Evolutionary conservation across 2,329 filamentous ascomycete species (phyloP).

Genomic region (Hypomyces perniciosus): DNA sequence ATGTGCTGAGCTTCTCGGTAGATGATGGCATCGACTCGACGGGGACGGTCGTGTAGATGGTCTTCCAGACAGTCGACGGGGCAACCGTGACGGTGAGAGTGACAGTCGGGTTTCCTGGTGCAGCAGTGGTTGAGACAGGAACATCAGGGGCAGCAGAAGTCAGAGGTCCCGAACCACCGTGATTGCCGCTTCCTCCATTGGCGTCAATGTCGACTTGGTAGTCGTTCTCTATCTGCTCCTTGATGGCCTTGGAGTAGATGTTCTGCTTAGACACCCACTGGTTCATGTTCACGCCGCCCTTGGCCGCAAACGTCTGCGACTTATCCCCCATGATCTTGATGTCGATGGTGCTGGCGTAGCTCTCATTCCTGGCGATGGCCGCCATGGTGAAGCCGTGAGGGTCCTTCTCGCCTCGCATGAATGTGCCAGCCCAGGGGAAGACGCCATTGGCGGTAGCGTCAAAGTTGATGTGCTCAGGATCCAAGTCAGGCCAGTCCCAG

Average conservation of each 20-base stretch:
- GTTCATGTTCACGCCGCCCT: constrained; percentile 15
- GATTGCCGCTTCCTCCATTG: constrained; percentile 16
- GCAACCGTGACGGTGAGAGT: constrained; percentile 27
- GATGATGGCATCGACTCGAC: not conserved
- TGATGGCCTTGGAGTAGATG: constrained; percentile 38
- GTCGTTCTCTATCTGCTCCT: constrained; percentile 38
- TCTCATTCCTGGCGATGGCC: constrained; percentile 33
- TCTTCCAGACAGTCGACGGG: constrained; percentile 11
- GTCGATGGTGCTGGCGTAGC: constrained; percentile 36
- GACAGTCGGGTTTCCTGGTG: constrained; percentile 11
- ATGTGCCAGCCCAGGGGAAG: constrained; percentile 37
- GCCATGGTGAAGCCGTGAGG: constrained; percentile 31
- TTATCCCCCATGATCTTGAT: constrained; percentile 30
- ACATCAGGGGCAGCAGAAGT: constrained; percentile 14
- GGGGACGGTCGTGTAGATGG: constrained; percentile 13
- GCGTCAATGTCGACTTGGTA: constrained; percentile 38
- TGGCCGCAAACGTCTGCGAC: constrained; percentile 18
- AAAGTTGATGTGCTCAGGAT: constrained; percentile 34
- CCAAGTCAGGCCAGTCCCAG: constrained; percentile 80
- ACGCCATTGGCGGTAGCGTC: constrained; percentile 34
- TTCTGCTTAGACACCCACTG: constrained; percentile 32
- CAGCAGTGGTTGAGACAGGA: constrained; percentile 15
- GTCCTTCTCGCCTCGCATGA: constrained; percentile 33
- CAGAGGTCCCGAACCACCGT: constrained; percentile 8
- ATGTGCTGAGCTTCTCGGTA: not conserved